Conservation (phyloP, 129 eudicot genomes). For the Tagetes erecta region DNA sequence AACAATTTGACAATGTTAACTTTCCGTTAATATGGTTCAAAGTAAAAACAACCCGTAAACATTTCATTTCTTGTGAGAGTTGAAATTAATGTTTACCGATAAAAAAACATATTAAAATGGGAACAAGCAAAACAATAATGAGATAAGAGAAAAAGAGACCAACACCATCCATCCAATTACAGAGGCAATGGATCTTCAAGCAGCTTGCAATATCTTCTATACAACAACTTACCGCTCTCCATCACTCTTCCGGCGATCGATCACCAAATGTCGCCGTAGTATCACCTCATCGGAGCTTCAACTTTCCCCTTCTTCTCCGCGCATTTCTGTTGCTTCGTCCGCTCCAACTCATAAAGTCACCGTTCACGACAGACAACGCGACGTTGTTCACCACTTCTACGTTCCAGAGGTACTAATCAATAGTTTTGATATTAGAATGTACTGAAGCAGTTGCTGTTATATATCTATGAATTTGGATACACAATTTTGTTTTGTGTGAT, state of each 20-base stretch:
- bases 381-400: constrained; percentile 66
- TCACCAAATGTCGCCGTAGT: constrained; percentile 32
- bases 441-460: background rate
- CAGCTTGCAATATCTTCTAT: constrained; percentile 46
- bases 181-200: constrained; percentile 56
- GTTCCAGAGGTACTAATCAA: constrained; percentile 74
- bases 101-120: too few species aligned
- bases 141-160: constrained; percentile 27
- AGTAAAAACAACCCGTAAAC: too few species aligned
- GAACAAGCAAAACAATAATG: background rate
- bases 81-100: too few species aligned
- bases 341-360: constrained; percentile 79
- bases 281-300: constrained; percentile 58
- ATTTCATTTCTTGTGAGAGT: too few species aligned
- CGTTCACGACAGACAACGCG: constrained; percentile 86
- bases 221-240: constrained; percentile 41
- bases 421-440: background rate
- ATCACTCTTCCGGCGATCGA: constrained; percentile 30
- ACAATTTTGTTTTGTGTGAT: constrained; percentile 19
- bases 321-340: constrained; percentile 43
- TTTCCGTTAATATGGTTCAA: too few species aligned
- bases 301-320: constrained; percentile 31
- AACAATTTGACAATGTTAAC: too few species aligned
- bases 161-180: background rate
- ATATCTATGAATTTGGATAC: constrained; percentile 4